Percentiles rank a stretch among this genome's conserved stretches.
phyloP scores from a whole-genome alignment of 148 eudicot genomes.

The Agrostemma githago region DNA sequence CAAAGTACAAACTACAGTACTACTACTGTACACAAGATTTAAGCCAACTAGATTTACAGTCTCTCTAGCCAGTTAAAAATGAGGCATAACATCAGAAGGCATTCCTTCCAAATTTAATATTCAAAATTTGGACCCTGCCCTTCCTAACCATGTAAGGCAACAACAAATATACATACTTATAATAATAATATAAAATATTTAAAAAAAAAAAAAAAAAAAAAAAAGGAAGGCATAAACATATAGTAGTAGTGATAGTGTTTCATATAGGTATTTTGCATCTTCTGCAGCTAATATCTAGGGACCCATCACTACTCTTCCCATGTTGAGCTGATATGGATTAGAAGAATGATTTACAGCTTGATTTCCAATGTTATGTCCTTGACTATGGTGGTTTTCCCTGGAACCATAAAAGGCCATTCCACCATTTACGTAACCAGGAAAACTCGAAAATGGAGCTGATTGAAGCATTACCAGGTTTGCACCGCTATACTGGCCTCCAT shows the following conservation, averaged over 20 bases:
- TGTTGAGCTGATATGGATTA: slow-evolving; percentile 55
- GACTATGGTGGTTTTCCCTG: slow-evolving; percentile 50
- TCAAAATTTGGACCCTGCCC: slow-evolving; percentile 12
- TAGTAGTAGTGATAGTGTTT: neutral
- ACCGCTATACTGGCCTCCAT: slow-evolving; percentile 22
- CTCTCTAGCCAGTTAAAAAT: slow-evolving; percentile 20
- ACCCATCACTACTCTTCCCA: slow-evolving; percentile 70
- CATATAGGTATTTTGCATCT: slow-evolving; percentile 12
- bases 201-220: neutral
- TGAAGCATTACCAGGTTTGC: slow-evolving; percentile 41
- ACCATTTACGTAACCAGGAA: slow-evolving; percentile 60
- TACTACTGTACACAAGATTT: slow-evolving; percentile 27
- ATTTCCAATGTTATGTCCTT: slow-evolving; percentile 44
- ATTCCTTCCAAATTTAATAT: slow-evolving; percentile 8
- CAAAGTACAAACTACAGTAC: too few relatives aligned
- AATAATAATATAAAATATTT: neutral
- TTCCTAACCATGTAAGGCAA: slow-evolving; percentile 17
- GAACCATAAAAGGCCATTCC: slow-evolving; percentile 49
- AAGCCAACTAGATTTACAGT: slow-evolving; percentile 8
- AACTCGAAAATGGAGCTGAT: slow-evolving; percentile 32
- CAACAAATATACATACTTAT: neutral
- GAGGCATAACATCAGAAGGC: slow-evolving; percentile 16
- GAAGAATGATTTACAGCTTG: slow-evolving; percentile 54
- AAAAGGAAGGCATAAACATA: neutral
- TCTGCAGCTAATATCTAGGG: slow-evolving; percentile 32